Base-by-base conservation (phyloP, 441 rosid genomes). In the Adansonia madagascariensis region DNA sequence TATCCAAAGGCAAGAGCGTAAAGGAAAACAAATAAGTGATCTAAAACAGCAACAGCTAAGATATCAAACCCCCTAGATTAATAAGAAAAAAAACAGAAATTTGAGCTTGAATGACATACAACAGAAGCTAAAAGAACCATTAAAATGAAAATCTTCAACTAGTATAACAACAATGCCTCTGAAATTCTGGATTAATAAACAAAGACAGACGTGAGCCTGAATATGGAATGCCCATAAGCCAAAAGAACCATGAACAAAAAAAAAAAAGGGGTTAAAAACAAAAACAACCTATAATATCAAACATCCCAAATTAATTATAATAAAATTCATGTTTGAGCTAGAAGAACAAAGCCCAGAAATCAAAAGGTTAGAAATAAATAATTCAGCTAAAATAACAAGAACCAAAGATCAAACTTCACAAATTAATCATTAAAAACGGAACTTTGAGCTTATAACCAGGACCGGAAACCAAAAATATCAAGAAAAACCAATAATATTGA, bases 111-210 rank as follows among this genome's bases (percentile, higher is more conserved):
- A 53, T 31, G 35, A 52, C 5, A 8, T 66, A 9, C 14, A 43
- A 49, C 71, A 66, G 70, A 65, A 41, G 52, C 11, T 8, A 39
- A 6, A 66, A 73, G 68, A 75, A 43, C 15, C 39, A 70, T 8
- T 15, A 44, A 39, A 39, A 56, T n/a, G n/a, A 56, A 41, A 14
- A 10, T 63, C 6, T 63, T 31, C 68, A 63, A n/a, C 44, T 41
- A 7, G n/a, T 6, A 67, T 41, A 67, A 44, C 24, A 63, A 11
- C 9, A 22, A 57, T 6, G 17, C 4, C 12, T 41, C 44, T 14
- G 18, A 63, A 12, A 63, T 53, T 49, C 59, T n/a, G 11, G 46
- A 3, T 44, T 27, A 27, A 44, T 31, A 65, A 44, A 47, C 35
- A 68, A 35, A 20, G 50, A 74, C 8, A 47, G 7, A 62, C 17